Percentiles rank a stretch among this genome's conserved stretches.
Evolutionary conservation across 1,284 basidiomycete genomes (phyloP).

Genomic region (Volvariella surrecta): DNA sequence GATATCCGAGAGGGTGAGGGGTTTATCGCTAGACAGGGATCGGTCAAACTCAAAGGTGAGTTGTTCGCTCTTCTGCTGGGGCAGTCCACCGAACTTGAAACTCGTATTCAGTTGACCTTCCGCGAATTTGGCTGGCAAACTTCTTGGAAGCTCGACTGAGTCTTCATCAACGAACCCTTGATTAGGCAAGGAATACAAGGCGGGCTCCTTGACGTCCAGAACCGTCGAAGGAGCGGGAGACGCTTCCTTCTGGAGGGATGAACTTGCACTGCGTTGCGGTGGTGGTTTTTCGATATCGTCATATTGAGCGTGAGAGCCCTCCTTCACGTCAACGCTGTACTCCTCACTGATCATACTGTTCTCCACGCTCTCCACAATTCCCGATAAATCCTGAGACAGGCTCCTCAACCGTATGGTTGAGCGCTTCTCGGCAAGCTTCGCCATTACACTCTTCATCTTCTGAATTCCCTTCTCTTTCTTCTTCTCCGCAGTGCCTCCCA

Average conservation of each 20-base stretch:
- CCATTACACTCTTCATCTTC: conserved; percentile 7
- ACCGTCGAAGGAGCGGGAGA: conserved; percentile 19
- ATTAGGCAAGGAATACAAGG: conserved; percentile 11
- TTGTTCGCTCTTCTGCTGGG: conserved; percentile 15
- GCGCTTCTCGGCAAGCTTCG: not conserved
- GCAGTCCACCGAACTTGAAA: conserved; percentile 65
- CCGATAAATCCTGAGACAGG: conserved; percentile 2
- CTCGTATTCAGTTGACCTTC: conserved; percentile 57
- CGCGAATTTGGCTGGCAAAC: conserved; percentile 18
- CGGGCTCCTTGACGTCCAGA: conserved; percentile 27
- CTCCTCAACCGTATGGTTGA: no score
- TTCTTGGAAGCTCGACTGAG: conserved; percentile 10
- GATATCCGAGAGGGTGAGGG: conserved; percentile 61
- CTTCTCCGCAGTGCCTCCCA: no score
- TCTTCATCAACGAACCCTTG: conserved; percentile 15
- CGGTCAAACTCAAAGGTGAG: not conserved
- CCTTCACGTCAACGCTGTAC: no score
- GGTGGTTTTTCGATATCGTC: no score
- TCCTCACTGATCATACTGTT: no score
- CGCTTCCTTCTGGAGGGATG: no score
- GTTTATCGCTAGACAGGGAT: conserved; percentile 15
- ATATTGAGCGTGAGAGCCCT: no score
- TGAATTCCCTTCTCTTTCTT: no score
- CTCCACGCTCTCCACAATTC: conserved; percentile 3
- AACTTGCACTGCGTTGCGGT: no score